Conservation (phyloP, 805 yeast genomes). For the Monosporozyma servazzii region DNA sequence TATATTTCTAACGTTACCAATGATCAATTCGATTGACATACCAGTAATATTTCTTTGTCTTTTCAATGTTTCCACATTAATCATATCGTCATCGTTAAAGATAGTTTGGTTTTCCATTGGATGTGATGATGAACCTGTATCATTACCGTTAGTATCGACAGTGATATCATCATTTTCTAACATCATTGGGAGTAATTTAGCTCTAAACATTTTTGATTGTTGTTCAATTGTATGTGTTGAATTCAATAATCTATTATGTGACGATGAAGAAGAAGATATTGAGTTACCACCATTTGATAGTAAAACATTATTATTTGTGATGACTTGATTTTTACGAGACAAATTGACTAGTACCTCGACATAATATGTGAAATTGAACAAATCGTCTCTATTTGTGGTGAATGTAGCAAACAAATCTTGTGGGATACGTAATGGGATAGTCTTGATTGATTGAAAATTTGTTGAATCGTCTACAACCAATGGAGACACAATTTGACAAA, state of each 20-base stretch:
- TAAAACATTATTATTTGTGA: conserved; percentile 9
- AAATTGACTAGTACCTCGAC: conserved; percentile 77
- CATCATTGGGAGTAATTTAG: background rate
- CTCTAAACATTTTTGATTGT: background rate
- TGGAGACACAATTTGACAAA: conserved; percentile 69
- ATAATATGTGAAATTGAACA: conserved; percentile 76
- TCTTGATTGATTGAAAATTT: conserved; percentile 46
- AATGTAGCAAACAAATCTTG: conserved; percentile 83
- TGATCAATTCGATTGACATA: conserved; percentile 67
- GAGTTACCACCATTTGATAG: background rate
- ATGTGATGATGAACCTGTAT: conserved; percentile 11
- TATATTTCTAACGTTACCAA: conserved; percentile 45
- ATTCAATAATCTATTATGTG: background rate
- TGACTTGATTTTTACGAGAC: conserved; percentile 45
- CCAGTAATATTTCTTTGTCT: conserved; percentile 69
- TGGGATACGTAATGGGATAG: conserved; percentile 63
- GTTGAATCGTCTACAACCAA: conserved; percentile 60
- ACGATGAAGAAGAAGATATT: background rate
- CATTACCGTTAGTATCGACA: conserved; percentile 1
- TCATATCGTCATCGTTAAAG: conserved; percentile 34
- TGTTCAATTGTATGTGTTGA: background rate
- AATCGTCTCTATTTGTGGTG: conserved; percentile 39
- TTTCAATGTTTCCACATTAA: conserved; percentile 74
- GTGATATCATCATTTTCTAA: background rate
- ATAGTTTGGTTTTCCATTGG: conserved; percentile 9